These are phyloP conservation scores for Amanita jacksonii DNA, from an alignment of 768 basidiomycete species.

Conservation along the genomic window DNA sequence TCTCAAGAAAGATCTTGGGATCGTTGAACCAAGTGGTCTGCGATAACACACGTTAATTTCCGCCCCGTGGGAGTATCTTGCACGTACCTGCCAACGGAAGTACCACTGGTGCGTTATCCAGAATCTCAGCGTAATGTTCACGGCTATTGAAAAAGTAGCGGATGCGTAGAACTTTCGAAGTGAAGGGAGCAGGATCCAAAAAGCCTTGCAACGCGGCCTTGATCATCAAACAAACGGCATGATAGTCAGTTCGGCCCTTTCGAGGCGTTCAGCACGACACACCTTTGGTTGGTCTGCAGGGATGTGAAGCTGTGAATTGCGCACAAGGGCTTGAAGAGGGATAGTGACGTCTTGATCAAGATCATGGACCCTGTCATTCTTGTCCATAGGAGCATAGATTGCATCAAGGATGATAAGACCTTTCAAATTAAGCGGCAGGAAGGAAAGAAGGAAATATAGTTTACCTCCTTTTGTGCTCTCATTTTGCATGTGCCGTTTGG, in stretches of 20 bases:
- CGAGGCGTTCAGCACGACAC: constrained; percentile 9
- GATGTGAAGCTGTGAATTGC: constrained; percentile 69
- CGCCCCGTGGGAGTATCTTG: constrained; percentile 8
- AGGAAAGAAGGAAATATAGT: constrained; percentile 7
- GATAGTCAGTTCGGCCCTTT: constrained; percentile 6
- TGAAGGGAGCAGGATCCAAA: constrained; percentile 73
- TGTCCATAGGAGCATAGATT: constrained; percentile 52
- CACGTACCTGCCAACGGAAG: constrained; percentile 65
- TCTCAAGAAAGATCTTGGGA: constrained; percentile 5
- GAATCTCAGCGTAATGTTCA: constrained; percentile 68
- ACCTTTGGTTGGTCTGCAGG: constrained; percentile 73
- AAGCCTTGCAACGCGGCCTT: constrained; percentile 80
- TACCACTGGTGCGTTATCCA: constrained; percentile 59
- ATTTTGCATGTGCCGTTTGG: constrained; percentile 48
- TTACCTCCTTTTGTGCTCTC: constrained; percentile 64
- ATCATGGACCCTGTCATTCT: constrained; percentile 39
- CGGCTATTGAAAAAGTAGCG: constrained; percentile 70
- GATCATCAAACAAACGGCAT: too few relatives aligned
- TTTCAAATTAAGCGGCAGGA: constrained; percentile 18
- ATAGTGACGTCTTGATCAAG: constrained; percentile 70
- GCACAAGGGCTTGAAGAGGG: constrained; percentile 74
- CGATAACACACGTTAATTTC: constrained; percentile 11
- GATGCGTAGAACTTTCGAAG: constrained; percentile 58
- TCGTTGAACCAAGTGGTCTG: constrained; percentile 18
- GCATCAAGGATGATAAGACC: constrained; percentile 75